These are phyloP conservation scores for Metahyphopichia silvanorum DNA, from an alignment of 805 yeast species.

Conservation along the genomic window DNA sequence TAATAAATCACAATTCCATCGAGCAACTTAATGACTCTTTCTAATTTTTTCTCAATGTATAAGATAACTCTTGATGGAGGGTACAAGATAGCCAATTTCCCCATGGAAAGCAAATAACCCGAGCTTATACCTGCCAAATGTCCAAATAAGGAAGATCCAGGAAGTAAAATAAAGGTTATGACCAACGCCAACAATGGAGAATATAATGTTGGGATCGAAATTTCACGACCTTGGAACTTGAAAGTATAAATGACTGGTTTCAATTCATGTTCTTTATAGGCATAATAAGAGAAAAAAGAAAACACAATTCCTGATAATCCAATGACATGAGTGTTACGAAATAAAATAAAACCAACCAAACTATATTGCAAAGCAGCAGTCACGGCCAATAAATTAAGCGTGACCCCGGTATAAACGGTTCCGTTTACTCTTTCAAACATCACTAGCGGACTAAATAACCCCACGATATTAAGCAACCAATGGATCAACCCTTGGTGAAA, in stretches of 20 bases:
- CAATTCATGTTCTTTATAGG: constrained; percentile 41
- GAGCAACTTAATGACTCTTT: constrained; percentile 47
- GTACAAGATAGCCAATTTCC: constrained; percentile 52
- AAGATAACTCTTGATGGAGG: constrained; percentile 67
- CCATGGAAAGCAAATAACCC: constrained; percentile 63
- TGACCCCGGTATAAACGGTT: constrained; percentile 80
- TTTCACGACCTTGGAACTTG: constrained; percentile 29
- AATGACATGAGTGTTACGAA: constrained; percentile 50
- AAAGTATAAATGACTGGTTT: constrained; percentile 38
- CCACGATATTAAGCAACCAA: constrained; percentile 54
- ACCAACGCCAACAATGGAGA: constrained; percentile 54
- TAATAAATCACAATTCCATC: constrained; percentile 55
- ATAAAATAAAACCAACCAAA: constrained; percentile 46
- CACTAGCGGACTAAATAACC: constrained; percentile 57
- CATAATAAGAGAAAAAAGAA: constrained; percentile 58
- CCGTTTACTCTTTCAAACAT: constrained; percentile 73
- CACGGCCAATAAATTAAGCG: constrained; percentile 69
- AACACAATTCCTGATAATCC: constrained; percentile 79
- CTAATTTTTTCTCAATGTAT: constrained; percentile 59
- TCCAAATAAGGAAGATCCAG: constrained; percentile 70
- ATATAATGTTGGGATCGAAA: constrained; percentile 54
- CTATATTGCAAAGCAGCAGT: constrained; percentile 65
- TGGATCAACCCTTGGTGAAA: constrained; percentile 64
- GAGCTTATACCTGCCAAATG: constrained; percentile 64
- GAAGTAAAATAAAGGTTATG: constrained; percentile 49